These are phyloP conservation scores for Populus trichocarpa DNA, from an alignment of 441 rosid genomes.

Conservation along the genomic window DNA sequence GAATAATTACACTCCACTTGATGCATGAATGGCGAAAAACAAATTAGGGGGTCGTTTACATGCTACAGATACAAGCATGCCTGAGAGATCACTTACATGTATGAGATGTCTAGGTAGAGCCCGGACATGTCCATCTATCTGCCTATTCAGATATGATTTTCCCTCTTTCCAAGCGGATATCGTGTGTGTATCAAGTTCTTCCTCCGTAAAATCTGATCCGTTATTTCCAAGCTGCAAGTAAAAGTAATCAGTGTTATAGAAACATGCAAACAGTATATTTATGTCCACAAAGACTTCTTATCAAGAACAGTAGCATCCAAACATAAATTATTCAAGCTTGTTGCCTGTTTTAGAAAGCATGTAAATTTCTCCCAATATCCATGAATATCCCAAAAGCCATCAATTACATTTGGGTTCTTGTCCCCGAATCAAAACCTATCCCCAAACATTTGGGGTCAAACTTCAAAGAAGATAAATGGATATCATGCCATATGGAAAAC, in stretches of 20 bases:
- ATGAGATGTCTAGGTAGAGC: conserved; percentile 44
- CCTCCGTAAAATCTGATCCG: conserved; percentile 69
- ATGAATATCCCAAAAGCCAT: background rate
- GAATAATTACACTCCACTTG: background rate
- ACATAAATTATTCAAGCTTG: background rate
- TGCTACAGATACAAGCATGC: conserved; percentile 1
- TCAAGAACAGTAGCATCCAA: background rate
- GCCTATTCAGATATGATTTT: conserved; percentile 48
- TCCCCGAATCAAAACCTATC: background rate
- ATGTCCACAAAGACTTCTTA: background rate
- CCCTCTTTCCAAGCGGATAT: conserved; percentile 76
- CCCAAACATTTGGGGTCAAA: background rate
- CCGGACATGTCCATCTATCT: conserved; percentile 46
- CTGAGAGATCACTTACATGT: conserved; percentile 42
- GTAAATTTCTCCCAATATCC: background rate
- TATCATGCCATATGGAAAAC: background rate
- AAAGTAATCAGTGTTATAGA: conserved; percentile 2
- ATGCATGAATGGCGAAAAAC: background rate
- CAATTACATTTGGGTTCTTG: background rate
- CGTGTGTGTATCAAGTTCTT: conserved; percentile 68
- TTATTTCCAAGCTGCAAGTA: conserved; percentile 54
- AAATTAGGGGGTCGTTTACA: background rate
- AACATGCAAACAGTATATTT: background rate
- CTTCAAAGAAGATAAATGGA: background rate
- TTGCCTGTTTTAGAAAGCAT: background rate